Percentiles rank a stretch among this genome's conserved stretches.
phyloP scores from a whole-genome alignment of 2,329 filamentous ascomycete species.

The Periconia sp. region DNA sequence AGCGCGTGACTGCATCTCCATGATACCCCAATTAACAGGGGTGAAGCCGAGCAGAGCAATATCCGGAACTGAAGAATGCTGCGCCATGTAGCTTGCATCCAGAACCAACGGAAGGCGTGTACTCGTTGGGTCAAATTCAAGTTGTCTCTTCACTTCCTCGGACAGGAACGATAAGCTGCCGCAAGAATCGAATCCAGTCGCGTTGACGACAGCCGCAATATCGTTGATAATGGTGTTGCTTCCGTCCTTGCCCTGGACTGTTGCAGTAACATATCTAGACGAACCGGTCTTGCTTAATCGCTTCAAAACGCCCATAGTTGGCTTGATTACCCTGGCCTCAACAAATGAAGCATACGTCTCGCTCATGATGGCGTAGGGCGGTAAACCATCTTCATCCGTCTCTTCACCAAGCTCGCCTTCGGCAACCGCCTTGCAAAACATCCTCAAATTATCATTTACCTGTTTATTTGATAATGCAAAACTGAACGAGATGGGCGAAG shows the following conservation, averaged over 20 bases:
- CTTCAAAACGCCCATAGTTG: conserved; percentile 29
- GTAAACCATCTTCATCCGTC: conserved; percentile 48
- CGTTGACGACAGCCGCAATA: conserved; percentile 70
- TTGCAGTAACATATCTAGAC: conserved; percentile 1
- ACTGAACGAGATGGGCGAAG: conserved; percentile 6
- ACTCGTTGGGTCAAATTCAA: conserved; percentile 65
- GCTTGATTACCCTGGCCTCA: conserved; percentile 58
- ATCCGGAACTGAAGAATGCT: conserved; percentile 65
- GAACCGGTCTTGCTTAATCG: conserved; percentile 7
- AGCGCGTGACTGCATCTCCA: conserved; percentile 81
- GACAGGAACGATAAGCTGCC: conserved; percentile 69
- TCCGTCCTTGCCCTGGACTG: background rate
- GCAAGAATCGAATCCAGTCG: conserved; percentile 71
- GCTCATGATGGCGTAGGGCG: conserved; percentile 69
- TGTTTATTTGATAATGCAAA: conserved; percentile 4
- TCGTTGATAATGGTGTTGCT: conserved; percentile 51
- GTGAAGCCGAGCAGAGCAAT: conserved; percentile 79
- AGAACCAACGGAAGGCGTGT: conserved; percentile 53
- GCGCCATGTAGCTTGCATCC: conserved; percentile 21
- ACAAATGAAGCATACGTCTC: conserved; percentile 75
- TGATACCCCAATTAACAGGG: conserved; percentile 80
- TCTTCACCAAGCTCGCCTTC: conserved; percentile 5
- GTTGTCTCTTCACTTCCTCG: conserved; percentile 56
- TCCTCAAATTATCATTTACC: conserved; percentile 1
- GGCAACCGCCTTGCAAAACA: conserved; percentile 5